Percentiles rank a stretch among this genome's conserved stretches.
Evolutionary conservation across 495 filamentous ascomycete species (phyloP).

Genomic region (Trypethelium eluteriae): DNA sequence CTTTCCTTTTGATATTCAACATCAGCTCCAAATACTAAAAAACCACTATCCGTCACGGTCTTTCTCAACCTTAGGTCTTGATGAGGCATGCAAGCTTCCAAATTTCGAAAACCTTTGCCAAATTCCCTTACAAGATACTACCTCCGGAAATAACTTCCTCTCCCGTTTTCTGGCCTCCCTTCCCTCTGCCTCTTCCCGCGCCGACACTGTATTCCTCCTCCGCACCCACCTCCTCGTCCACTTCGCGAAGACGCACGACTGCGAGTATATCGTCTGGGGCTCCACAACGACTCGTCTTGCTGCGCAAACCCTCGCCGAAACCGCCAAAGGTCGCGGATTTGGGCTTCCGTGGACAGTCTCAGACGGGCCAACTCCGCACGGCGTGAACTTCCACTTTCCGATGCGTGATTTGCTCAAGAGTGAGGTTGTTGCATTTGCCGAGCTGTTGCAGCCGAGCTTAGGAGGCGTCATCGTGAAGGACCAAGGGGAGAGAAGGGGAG

Average conservation of each 20-base stretch:
- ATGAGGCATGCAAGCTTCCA: conserved; percentile 7
- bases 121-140: conserved; percentile 28
- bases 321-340: conserved; percentile 83
- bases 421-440: conserved; percentile 61
- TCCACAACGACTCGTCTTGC: conserved; percentile 82
- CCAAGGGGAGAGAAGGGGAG: conserved; percentile 8
- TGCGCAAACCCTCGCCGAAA: conserved; percentile 74
- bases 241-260: conserved; percentile 51
- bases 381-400: conserved; percentile 57
- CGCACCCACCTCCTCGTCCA: conserved; percentile 61
- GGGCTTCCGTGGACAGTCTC: conserved; percentile 71
- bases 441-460: conserved; percentile 46
- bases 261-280: conserved; percentile 68
- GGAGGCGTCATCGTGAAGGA: conserved; percentile 37
- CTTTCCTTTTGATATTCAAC: background rate
- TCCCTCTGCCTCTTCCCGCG: conserved; percentile 61
- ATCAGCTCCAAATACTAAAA: conserved; percentile 30
- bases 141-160: conserved; percentile 30
- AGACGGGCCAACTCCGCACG: conserved; percentile 57
- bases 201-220: conserved; percentile 64
- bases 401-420: conserved; percentile 74
- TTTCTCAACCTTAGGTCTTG: conserved; percentile 34
- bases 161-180: conserved; percentile 49
- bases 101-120: background rate
- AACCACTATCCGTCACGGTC: conserved; percentile 52